These are phyloP conservation scores for Passiflora organensis DNA, from an alignment of 345 rosid genomes.

Conservation along the genomic window DNA sequence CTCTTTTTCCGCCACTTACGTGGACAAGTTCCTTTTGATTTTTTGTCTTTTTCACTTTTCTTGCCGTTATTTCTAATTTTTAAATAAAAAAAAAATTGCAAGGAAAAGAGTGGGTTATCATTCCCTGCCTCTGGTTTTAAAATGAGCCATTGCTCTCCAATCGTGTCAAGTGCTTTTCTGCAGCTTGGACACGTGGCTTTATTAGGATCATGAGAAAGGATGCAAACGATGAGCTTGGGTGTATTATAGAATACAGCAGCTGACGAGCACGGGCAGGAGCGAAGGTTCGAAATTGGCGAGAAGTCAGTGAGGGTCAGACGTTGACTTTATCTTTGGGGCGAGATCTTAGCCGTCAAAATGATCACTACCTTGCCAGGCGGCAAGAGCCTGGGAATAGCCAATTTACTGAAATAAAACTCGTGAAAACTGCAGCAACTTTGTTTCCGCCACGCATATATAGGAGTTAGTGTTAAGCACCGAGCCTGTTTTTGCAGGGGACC, in stretches of 20 bases:
- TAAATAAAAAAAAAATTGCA: background rate
- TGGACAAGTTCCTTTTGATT: no score
- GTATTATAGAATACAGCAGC: constrained; percentile 4
- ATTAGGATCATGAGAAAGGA: background rate
- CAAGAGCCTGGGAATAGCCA: background rate
- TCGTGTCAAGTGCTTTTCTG: background rate
- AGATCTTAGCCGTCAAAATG: background rate
- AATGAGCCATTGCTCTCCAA: background rate
- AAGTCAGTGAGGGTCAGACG: background rate
- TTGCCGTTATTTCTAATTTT: constrained; percentile 14
- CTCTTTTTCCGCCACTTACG: no score
- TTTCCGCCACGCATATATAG: no score
- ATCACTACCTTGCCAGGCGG: no score
- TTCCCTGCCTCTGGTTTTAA: no score
- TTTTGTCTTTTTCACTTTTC: constrained; percentile 22
- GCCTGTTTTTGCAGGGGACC: no score
- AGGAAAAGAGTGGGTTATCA: background rate
- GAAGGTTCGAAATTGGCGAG: constrained; percentile 35
- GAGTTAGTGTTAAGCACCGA: no score
- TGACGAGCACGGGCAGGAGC: constrained; percentile 20
- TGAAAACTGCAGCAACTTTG: no score
- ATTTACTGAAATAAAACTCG: background rate
- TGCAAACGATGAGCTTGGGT: background rate
- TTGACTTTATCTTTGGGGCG: background rate
- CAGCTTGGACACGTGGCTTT: background rate